A percentile compares a stretch with the other conserved stretches of the same genome.
These are phyloP conservation scores for Globisporangium irregulare DNA, from an alignment of 352 stramenopile species.

Conservation along the genomic window DNA sequence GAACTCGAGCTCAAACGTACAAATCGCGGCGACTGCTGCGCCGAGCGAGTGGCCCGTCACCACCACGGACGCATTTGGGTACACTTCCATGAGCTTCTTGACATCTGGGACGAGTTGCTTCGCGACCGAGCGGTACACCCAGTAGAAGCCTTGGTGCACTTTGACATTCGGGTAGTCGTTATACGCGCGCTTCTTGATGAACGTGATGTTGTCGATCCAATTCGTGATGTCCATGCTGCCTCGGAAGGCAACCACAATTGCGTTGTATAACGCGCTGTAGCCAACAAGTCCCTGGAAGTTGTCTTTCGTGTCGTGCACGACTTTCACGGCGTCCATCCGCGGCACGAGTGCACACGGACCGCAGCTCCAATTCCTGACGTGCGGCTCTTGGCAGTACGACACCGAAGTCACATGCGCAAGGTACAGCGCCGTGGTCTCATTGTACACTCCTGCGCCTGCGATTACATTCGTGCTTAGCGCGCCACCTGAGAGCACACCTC, in stretches of 20 bases:
- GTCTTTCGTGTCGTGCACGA: conserved; percentile 69
- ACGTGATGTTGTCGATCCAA: conserved; percentile 86
- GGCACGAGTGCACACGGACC: conserved; percentile 60
- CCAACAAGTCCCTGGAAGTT: conserved; percentile 81
- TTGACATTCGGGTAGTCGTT: conserved; percentile 47
- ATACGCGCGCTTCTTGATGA: conserved; percentile 73
- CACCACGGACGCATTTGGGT: conserved; percentile 50
- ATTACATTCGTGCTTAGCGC: not conserved
- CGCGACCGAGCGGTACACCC: conserved; percentile 67
- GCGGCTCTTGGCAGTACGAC: conserved; percentile 62
- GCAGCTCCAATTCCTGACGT: conserved; percentile 78
- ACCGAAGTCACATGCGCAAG: conserved; percentile 74
- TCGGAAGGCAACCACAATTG: conserved; percentile 73
- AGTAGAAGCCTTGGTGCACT: conserved; percentile 82
- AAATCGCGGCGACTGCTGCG: conserved; percentile 66
- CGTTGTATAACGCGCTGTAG: conserved; percentile 50
- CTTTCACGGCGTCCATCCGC: conserved; percentile 38
- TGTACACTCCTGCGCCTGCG: conserved; percentile 29
- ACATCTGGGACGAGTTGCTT: conserved; percentile 43
- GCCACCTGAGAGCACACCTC: not conserved
- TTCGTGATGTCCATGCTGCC: conserved; percentile 82
- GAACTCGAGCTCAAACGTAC: conserved; percentile 68
- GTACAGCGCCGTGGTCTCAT: conserved; percentile 65
- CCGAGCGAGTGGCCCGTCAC: conserved; percentile 77
- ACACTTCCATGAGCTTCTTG: conserved; percentile 22